These are phyloP conservation scores for Coniosporium tulheliwenetii DNA, from an alignment of 2,329 filamentous ascomycete genomes.

Conservation along the genomic window DNA sequence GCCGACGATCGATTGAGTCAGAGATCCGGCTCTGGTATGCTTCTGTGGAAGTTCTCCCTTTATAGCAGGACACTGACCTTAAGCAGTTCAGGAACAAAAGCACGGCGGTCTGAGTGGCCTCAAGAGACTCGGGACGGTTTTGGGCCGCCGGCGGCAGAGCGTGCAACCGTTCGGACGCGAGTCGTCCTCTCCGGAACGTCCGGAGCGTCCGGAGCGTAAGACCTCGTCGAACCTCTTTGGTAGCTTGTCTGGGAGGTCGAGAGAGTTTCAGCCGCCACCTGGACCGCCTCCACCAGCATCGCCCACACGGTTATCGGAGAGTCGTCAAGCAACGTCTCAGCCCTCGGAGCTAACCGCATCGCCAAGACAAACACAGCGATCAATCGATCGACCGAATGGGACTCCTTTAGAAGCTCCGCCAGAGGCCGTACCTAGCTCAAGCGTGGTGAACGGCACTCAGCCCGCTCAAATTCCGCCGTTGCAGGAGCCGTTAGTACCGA, in stretches of 20 bases:
- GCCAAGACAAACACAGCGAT: not conserved
- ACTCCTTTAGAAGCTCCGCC: constrained; percentile 14
- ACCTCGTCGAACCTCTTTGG: too few species aligned
- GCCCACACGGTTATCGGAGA: not conserved
- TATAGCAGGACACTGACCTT: constrained; percentile 1
- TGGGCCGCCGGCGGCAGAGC: constrained; percentile 50
- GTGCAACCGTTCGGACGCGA: constrained; percentile 23
- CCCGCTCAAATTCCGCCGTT: constrained; percentile 7
- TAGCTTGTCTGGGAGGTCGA: constrained; percentile 29
- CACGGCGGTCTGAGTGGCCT: constrained; percentile 32
- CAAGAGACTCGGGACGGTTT: constrained; percentile 51
- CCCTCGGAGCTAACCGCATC: too few species aligned
- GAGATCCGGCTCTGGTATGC: constrained; percentile 33
- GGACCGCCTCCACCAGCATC: constrained; percentile 13
- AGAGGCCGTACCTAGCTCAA: not conserved
- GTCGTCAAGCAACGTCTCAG: too few species aligned
- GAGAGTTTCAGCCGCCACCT: constrained; percentile 38
- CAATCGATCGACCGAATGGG: constrained; percentile 11
- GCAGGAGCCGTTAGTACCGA: constrained; percentile 19
- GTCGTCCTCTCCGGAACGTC: constrained; percentile 11
- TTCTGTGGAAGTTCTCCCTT: constrained; percentile 3
- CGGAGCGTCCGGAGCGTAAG: too few species aligned
- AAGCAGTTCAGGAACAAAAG: constrained; percentile 21
- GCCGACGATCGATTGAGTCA: constrained; percentile 40
- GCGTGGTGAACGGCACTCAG: constrained; percentile 7